Evolutionary conservation across 805 yeast genomes (phyloP), one percentile per base, ranked within the genome.

Genomic region (Candida manassasensis): DNA sequence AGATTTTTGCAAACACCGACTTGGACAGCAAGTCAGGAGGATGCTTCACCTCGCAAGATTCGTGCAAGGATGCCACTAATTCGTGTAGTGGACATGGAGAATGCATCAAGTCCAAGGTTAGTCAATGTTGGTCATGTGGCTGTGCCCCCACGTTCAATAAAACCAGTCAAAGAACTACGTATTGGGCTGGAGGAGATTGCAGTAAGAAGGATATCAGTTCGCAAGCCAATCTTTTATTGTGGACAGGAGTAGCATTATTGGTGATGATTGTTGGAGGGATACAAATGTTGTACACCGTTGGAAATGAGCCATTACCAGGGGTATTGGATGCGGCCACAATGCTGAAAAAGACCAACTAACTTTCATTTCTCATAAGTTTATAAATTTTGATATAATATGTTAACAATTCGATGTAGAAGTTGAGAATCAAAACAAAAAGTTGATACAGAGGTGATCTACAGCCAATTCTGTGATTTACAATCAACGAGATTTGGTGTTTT

Each of bases 271-370:
- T 58, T 25, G 67, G 63, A 6, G 84, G 81, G 26, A 55, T 80
- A 40, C 68, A 71, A 47, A 67, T 82, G 39, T 58, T 82, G 52
- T 53, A 57, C 37, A 52, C 65, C 24, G 63, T 79, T 41, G 88
- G 85, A 13, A 57, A 58, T 45, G 81, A 78, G 44, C 74, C 79
- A 29, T 67, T 81, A 42, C 87, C 88, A 12, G 85, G 86, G 16
- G 78, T 80, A 19, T 70, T 81, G 47, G 73, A 71, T 42, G 81
- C 83, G 27, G 77, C 81, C 29, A 73, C 79, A 4, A 53, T 59
- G 29, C 52, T 64, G 27, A 66, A 71, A 39, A 67, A 69, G 55
- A 55, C 37, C 16, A 27, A 29, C 14, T 47, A 41, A 17, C 6
- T n/a, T n/a, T 25, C 28, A 25, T 25, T 25, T 25, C 28, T 25